phyloP scores from a whole-genome alignment of 148 eudicot species.

The Nepenthes gracilis region DNA sequence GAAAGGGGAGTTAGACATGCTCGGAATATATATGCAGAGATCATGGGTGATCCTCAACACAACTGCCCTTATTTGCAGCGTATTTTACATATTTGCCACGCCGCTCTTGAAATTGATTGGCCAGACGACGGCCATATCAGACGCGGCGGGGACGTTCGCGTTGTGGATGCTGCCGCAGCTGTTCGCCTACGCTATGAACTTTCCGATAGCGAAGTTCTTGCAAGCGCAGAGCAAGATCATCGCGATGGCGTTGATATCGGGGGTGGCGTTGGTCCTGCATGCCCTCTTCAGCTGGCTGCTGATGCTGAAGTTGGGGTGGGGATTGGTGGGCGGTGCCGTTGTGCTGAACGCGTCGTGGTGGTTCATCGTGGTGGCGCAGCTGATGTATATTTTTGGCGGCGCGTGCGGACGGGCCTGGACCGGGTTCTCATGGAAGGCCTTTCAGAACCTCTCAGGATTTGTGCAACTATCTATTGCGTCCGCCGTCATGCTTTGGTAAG shows the following conservation, averaged over 20 bases:
- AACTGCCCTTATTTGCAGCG: conserved; percentile 9
- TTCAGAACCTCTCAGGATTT: conserved; percentile 38
- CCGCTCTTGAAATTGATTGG: conserved; percentile 32
- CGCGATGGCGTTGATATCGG: conserved; percentile 17
- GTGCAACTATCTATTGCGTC: conserved; percentile 48
- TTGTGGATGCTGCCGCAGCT: conserved; percentile 13
- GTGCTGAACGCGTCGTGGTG: conserved; percentile 55
- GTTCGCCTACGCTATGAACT: conserved; percentile 11
- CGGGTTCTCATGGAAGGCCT: conserved; percentile 46
- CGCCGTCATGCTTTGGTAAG: conserved; percentile 57
- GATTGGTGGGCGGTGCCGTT: conserved; percentile 42
- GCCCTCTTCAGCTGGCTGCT: conserved; percentile 42
- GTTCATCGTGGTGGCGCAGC: conserved; percentile 45
- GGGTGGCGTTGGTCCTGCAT: conserved; percentile 23
- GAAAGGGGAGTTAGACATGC: conserved; percentile 24
- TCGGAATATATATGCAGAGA: conserved; percentile 44
- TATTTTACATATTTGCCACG: conserved; percentile 27
- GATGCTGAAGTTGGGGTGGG: conserved; percentile 33
- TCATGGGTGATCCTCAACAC: conserved; percentile 42
- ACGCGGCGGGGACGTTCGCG: conserved; percentile 10
- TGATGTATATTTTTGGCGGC: conserved; percentile 35
- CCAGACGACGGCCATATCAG: conserved; percentile 24
- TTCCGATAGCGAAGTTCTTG: conserved; percentile 11
- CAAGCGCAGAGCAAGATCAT: conserved; percentile 9
- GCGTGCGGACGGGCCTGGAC: conserved; percentile 41